Conservation (phyloP, 2,329 filamentous ascomycete species). For the Colletotrichum camelliae region DNA sequence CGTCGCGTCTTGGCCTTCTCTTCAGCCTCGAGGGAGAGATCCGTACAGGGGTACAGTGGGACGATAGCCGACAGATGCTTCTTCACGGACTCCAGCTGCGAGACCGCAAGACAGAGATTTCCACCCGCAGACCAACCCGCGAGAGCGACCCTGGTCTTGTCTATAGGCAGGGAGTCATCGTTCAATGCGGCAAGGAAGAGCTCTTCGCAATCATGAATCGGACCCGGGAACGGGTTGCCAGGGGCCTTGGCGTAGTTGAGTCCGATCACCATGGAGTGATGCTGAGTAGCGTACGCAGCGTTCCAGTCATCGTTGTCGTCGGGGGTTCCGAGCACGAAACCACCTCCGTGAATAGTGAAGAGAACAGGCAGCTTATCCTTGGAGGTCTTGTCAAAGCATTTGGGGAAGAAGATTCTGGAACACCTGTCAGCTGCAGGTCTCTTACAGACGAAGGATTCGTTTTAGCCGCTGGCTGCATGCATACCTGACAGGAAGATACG, state of each 20-base stretch:
- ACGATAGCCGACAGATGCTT: slow-evolving; percentile 37
- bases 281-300: slow-evolving; percentile 40
- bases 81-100: slow-evolving; percentile 42
- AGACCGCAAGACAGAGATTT: slow-evolving; percentile 47
- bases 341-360: slow-evolving; percentile 57
- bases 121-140: slow-evolving; percentile 58
- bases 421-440: neutral
- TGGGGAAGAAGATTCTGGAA: slow-evolving; percentile 44
- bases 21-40: slow-evolving; percentile 32
- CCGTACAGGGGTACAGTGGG: slow-evolving; percentile 46
- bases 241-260: slow-evolving; percentile 57
- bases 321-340: slow-evolving; percentile 49
- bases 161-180: slow-evolving; percentile 50
- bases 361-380: slow-evolving; percentile 43
- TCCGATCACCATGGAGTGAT: slow-evolving; percentile 48
- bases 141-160: slow-evolving; percentile 43
- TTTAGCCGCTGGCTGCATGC: neutral
- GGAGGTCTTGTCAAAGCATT: slow-evolving; percentile 32
- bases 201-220: slow-evolving; percentile 49
- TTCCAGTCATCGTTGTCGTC: slow-evolving; percentile 52
- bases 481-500: slow-evolving; percentile 20
- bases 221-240: slow-evolving; percentile 44
- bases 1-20: slow-evolving; percentile 27
- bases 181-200: slow-evolving; percentile 45
- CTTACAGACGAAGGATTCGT: neutral